Conservation (phyloP, 2,329 filamentous ascomycete genomes). For the Ceratocystiopsis brevicomis region DNA sequence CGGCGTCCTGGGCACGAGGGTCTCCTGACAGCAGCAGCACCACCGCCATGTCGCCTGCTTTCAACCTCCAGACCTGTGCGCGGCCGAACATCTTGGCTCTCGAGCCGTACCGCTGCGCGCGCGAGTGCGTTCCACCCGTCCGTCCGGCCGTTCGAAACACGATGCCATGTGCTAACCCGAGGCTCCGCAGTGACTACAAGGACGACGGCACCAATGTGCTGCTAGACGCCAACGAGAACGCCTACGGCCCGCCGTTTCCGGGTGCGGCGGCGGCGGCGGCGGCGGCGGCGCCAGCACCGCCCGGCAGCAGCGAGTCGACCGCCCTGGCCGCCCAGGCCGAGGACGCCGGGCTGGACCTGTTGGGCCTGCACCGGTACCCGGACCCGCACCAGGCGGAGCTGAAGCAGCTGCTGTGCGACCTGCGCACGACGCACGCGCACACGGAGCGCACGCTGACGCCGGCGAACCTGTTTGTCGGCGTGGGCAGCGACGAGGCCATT, state of each 20-base stretch:
- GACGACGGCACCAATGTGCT: conserved; percentile 92
- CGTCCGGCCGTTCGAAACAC: too few species aligned
- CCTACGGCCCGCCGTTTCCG: conserved; percentile 62
- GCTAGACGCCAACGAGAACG: conserved; percentile 95
- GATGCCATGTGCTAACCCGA: conserved; percentile 5
- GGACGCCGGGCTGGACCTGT: conserved; percentile 45
- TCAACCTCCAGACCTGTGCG: conserved; percentile 56
- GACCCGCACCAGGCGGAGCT: conserved; percentile 83
- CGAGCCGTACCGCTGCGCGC: conserved; percentile 61
- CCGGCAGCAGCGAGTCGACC: conserved; percentile 58
- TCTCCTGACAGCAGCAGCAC: too few species aligned
- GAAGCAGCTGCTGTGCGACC: conserved; percentile 68
- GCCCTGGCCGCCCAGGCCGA: conserved; percentile 68
- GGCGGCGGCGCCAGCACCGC: conserved; percentile 59
- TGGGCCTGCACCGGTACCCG: conserved; percentile 81
- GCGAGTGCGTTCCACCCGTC: conserved; percentile 44
- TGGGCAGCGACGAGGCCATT: conserved; percentile 92
- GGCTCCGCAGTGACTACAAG: conserved; percentile 72
- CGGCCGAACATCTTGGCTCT: conserved; percentile 59
- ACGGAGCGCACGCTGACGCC: conserved; percentile 54
- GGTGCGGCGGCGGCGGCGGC: conserved; percentile 13
- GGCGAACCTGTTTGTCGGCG: conserved; percentile 80
- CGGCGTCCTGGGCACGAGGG: too few species aligned
- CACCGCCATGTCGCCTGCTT: conserved; percentile 33
- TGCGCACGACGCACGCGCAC: conserved; percentile 74